Base-by-base conservation (phyloP, 31 red algal genomes). In the Endocladia muricata region DNA sequence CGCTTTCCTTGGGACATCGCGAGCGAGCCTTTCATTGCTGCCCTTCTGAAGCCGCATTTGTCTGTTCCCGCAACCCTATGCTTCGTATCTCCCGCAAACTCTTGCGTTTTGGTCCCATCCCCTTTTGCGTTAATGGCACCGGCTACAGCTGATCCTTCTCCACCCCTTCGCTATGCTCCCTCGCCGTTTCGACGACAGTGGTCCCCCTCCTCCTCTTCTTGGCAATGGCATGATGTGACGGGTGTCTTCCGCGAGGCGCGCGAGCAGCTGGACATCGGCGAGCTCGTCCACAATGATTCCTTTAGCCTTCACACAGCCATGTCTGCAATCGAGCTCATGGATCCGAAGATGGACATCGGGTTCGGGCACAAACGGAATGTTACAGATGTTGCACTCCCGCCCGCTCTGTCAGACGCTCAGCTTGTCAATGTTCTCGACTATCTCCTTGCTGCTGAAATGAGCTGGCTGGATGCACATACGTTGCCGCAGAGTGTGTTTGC, bases 301-400 rank as follows among this genome's bases (percentile, higher is more conserved):
- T 91, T 91, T 34, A 84, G 56, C 25, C 44, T 91, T 32, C 74
- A 74, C 8, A 61, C 79, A 25, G 72, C 88, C 2, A 91, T 91
- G 88, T 78, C 88, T 22, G 88, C 88, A 28, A 91, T 91, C 49
- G 88, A 77, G 41, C 73, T 91, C 4, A 91, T 91, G 88, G 74
- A 91, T 77, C 88, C 88, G 29, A 91, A 91, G 56, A 91, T 91
- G 88, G 88, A 91, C 59, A 42, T 91, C 19, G 78, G 88, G 1
- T 91, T 44, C 33, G 88, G 88, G 19, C 33, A 40, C 22, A 66
- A 66, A 3, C 61, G 68, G 59, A 52, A 79, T 54, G 68, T 77
- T 8, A 57, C 23, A 42, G 77, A 81, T 22, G 70, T 82, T 32
- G 49, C 43, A 23, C 41, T 91, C 22, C 79, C 79, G 2, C 26